Evolutionary conservation across 2,329 filamentous ascomycete species (phyloP).

Genomic region (Arthrobotrys entomopaga): DNA sequence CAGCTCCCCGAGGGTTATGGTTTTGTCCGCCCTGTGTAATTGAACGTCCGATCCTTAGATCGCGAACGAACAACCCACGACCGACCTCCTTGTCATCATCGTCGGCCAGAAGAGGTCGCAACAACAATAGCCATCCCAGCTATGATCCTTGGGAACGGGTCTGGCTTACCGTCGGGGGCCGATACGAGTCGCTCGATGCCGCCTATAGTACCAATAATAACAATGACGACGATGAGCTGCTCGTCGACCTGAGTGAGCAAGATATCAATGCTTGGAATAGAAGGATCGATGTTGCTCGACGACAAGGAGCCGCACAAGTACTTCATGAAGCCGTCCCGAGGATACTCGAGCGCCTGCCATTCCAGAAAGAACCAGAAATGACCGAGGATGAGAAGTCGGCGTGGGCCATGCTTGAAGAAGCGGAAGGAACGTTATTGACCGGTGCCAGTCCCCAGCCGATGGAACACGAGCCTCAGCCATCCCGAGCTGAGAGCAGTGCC

Average conservation of each 20-base stretch:
- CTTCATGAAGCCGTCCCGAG: constrained; percentile 49
- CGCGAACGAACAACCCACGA: constrained; percentile 30
- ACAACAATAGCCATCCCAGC: constrained; percentile 3
- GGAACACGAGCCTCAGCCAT: constrained; percentile 62
- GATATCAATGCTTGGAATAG: constrained; percentile 46
- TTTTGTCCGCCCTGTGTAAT: constrained; percentile 85
- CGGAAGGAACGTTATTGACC: constrained; percentile 50
- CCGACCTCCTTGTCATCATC: constrained; percentile 23
- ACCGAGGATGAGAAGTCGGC: constrained; percentile 57
- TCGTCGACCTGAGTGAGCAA: constrained; percentile 33
- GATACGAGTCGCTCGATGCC: constrained; percentile 59
- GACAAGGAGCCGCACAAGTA: constrained; percentile 46
- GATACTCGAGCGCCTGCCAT: constrained; percentile 55
- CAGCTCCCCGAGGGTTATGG: constrained; percentile 80
- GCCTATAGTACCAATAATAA: constrained; percentile 39
- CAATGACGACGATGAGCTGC: constrained; percentile 29
- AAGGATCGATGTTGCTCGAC: constrained; percentile 53
- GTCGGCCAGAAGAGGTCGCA: constrained; percentile 52
- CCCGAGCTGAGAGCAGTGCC: constrained; percentile 79
- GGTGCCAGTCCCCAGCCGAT: constrained; percentile 11
- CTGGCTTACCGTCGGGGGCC: constrained; percentile 63
- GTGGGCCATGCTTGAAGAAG: constrained; percentile 59
- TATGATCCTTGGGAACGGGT: constrained; percentile 54
- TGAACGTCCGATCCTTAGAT: constrained; percentile 60
- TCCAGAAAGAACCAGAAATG: constrained; percentile 54